phyloP scores from a whole-genome alignment of 805 yeast species.

The Wickerhamomyces silvicola region DNA sequence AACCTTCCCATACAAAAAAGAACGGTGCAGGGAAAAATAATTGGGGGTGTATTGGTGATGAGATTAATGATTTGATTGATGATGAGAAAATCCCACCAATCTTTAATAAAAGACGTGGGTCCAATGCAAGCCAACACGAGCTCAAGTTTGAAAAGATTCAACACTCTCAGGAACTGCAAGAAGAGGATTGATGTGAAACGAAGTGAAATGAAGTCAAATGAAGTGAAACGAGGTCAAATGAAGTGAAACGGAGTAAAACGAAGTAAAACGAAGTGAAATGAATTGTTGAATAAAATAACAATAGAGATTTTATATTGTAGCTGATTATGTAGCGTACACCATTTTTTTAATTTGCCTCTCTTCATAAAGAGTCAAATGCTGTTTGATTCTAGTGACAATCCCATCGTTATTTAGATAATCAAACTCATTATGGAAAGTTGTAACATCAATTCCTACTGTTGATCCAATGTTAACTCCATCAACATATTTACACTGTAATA shows the following conservation, averaged over 20 bases:
- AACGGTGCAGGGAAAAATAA: conserved; percentile 82
- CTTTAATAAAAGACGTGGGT: conserved; percentile 44
- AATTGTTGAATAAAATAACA: too few species aligned
- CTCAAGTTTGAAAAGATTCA: conserved; percentile 29
- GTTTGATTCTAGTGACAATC: conserved; percentile 69
- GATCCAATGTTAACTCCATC: conserved; percentile 60
- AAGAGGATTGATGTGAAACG: too few species aligned
- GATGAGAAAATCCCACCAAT: conserved; percentile 48
- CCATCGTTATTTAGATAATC: conserved; percentile 60
- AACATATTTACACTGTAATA: conserved; percentile 79
- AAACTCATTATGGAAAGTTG: conserved; percentile 47
- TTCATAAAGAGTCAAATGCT: conserved; percentile 63
- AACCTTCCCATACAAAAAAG: conserved; percentile 75
- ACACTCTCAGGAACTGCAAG: too few species aligned
- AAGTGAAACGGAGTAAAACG: too few species aligned
- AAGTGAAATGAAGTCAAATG: too few species aligned
- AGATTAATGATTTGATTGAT: conserved; percentile 54
- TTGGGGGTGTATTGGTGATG: conserved; percentile 85
- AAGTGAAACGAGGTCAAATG: too few species aligned
- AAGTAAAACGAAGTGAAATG: too few species aligned
- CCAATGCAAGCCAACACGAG: conserved; percentile 40
- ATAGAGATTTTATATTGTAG: too few species aligned
- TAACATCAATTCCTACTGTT: conserved; percentile 11
- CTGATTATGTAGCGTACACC: too few species aligned
- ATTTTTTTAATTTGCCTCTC: conserved; percentile 87